Percentiles rank a stretch among this genome's conserved stretches.
Evolutionary conservation across 2,329 filamentous ascomycete genomes (phyloP).

Genomic region (Fusarium penzigii): DNA sequence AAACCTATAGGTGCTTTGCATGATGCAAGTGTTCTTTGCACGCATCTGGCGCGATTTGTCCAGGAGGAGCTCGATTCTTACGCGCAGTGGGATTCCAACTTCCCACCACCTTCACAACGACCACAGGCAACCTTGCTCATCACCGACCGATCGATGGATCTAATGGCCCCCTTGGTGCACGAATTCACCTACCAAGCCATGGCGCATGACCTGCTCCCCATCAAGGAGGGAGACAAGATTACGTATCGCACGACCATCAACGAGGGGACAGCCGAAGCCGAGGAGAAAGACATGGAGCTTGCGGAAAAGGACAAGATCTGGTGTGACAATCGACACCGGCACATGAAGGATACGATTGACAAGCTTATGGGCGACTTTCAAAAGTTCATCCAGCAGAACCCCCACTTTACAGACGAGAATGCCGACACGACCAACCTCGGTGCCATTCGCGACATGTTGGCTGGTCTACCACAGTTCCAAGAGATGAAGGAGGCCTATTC

Average conservation of each 20-base stretch:
- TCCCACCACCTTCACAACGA: conserved; percentile 75
- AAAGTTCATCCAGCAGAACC: conserved; percentile 86
- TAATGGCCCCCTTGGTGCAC: conserved; percentile 84
- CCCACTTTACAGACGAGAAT: conserved; percentile 80
- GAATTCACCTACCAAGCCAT: conserved; percentile 99
- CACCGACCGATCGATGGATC: conserved; percentile 89
- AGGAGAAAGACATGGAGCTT: conserved; percentile 90
- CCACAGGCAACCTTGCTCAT: conserved; percentile 84
- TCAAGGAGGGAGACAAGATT: conserved; percentile 86
- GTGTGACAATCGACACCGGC: conserved; percentile 89
- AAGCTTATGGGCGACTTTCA: conserved; percentile 92
- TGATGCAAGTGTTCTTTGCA: conserved; percentile 84
- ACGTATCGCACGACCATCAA: conserved; percentile 82
- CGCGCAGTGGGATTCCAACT: conserved; percentile 79
- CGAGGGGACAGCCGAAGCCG: conserved; percentile 66
- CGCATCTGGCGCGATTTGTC: conserved; percentile 85
- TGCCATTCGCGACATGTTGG: conserved; percentile 96
- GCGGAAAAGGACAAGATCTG: conserved; percentile 90
- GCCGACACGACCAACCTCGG: conserved; percentile 76
- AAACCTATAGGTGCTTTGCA: conserved; percentile 73
- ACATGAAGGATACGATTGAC: conserved; percentile 98
- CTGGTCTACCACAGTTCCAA: conserved; percentile 89
- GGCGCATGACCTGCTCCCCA: conserved; percentile 88
- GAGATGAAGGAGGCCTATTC: conserved; percentile 95
- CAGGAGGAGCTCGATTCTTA: conserved; percentile 91